Evolutionary conservation across 129 eudicot genomes (phyloP), one percentile per base, ranked within the genome.

Genomic region (Gnaphalium uliginosum): DNA sequence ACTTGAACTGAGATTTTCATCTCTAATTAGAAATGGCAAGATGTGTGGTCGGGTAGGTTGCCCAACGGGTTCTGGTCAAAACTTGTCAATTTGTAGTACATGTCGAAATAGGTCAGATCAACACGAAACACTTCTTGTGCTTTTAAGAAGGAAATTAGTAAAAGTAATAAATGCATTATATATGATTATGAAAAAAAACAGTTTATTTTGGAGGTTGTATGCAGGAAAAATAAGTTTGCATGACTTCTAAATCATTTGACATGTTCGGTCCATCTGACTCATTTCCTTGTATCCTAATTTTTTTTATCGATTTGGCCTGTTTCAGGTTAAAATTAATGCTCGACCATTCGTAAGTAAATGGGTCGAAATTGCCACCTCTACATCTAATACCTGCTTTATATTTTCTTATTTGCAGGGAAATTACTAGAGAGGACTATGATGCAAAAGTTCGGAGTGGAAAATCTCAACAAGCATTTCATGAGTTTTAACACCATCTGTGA

Each of bases 401-500:
- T 69, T 69, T 37, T 9, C 46, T 24, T 46, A 18, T 10, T 25
- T 59, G 68, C 43, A 94, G 98, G 98, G 51, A 90, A 70, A 70
- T 81, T 94, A 82, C 75, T 85, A 21, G 98, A 94, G 87, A 90
- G 88, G 77, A 90, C 97, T 66, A 85, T 90, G 97, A 90, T 94
- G 98, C 90, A 84, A 4, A 94, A 89, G 78, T 88, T 69, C 69
- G 98, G 98, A 65, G 92, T 94, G 50, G 87, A 87, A 89, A 90
- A 90, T 79, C 56, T 87, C 68, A 94, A 85, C 85, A 65, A 74
- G 63, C 98, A 94, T 75, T 94, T 94, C 90, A 23, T 87, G 32
- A 94, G 96, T 77, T 94, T 94, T 77, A 90, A 94, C 85, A 94
- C 98, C 43, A 94, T 89, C 53, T 94, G 98, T 82, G 96, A 94